Evolutionary conservation across 1,139 yeast species (phyloP), one percentile per base, ranked within the genome.

Genomic region (Suhomyces bolitotheri): DNA sequence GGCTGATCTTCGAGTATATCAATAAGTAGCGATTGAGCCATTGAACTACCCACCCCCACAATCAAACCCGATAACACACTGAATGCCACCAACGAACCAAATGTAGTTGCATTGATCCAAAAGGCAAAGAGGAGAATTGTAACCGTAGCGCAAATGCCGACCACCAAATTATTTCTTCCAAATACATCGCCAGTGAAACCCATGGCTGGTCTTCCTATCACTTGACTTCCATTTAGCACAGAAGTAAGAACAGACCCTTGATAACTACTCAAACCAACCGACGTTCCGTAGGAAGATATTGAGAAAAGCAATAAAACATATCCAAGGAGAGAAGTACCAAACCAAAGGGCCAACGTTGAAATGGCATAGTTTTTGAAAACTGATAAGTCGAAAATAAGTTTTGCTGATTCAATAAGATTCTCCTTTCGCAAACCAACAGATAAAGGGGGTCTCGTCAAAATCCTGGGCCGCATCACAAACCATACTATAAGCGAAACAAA

Each of bases 201-300:
- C 54, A 81, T 64, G 2, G 60, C 24, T 1, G 90, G 90, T 46
- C 92, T 66, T 0, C 92, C 92, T 10, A 83, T 44, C 3, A 71
- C 59, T 55, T 82, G 89, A 2, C 81, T 81, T 4, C 76, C 79
- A 53, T 79, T 80, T 47, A 82, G 61, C 6, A 80, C 55, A 0
- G 88, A 81, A 3, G 87, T 79, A 19, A 82, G 58, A 14, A 65
- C 59, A 4, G 88, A 71, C 4, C 81, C 87, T 46, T 82, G 80
- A 14, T 66, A 52, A 19, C 69, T 56, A 6, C 76, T 49, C 25
- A 82, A 57, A 0, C 89, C 89, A 22, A 79, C 66, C 16, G 82
- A 66, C 1, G 76, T 65, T 12, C 82, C 82, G 52, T 76, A 82
- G 2, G 86, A 64, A 1, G 87, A 67, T 39, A 81, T 54, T 1